Conservation (phyloP, 2,329 filamentous ascomycete genomes). For the Metarhizium robertsii region DNA sequence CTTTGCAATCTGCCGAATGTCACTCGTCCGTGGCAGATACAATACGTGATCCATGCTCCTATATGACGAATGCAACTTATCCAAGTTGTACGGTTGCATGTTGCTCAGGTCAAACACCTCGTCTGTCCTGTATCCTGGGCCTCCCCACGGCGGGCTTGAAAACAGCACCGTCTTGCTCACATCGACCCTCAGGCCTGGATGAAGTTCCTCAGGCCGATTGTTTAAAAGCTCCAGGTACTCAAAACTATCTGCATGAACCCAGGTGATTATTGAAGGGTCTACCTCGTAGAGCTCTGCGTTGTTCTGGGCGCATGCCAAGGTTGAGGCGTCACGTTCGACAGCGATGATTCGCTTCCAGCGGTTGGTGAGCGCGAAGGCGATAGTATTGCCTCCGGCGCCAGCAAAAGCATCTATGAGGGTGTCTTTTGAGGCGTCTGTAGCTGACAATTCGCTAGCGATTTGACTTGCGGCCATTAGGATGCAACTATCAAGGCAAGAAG, state of each 20-base stretch:
- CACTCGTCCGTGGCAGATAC: conserved; percentile 78
- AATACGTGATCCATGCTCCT: conserved; percentile 54
- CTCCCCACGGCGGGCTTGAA: conserved; percentile 52
- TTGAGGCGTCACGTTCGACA: conserved; percentile 73
- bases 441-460: conserved; percentile 64
- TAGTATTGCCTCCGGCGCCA: conserved; percentile 86
- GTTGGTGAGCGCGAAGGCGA: conserved; percentile 78
- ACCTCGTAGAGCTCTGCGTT: conserved; percentile 85
- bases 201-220: conserved; percentile 25
- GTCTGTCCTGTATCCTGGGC: conserved; percentile 44
- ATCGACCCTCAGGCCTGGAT: conserved; percentile 31
- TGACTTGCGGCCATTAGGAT: conserved; percentile 37
- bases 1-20: conserved; percentile 67
- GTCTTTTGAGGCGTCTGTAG: conserved; percentile 43
- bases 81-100: conserved; percentile 81
- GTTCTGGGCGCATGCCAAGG: conserved; percentile 81
- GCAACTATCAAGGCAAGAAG: conserved; percentile 3
- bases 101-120: conserved; percentile 72
- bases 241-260: conserved; percentile 83
- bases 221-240: conserved; percentile 48
- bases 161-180: conserved; percentile 37
- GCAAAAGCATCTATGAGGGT: conserved; percentile 83
- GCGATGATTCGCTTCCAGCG: conserved; percentile 79
- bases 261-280: conserved; percentile 60
- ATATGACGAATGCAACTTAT: conserved; percentile 54